Evolutionary conservation across 768 basidiomycete genomes (phyloP).

Genomic region (Phaffia tasmanica): DNA sequence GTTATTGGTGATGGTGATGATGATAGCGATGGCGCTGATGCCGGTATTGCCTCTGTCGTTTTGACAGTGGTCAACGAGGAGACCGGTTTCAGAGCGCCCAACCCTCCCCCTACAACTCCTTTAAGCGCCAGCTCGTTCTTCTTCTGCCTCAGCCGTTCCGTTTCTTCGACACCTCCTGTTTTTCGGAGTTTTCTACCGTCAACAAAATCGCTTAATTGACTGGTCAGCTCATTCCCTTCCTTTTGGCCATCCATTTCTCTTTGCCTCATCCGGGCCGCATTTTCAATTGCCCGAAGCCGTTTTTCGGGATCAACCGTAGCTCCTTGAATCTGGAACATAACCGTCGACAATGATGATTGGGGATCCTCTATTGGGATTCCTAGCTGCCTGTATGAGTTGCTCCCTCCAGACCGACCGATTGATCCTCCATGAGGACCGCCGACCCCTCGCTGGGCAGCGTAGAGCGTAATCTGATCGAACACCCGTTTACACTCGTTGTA

Average conservation of each 20-base stretch:
- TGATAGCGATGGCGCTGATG: no score
- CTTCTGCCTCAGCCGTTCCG: slow-evolving; percentile 72
- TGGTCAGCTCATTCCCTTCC: slow-evolving; percentile 46
- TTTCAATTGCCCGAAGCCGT: slow-evolving; percentile 84
- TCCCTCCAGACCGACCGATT: slow-evolving; percentile 26
- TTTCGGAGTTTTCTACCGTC: slow-evolving; percentile 75
- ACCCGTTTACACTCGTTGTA: slow-evolving; percentile 78
- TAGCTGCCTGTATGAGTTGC: slow-evolving; percentile 44
- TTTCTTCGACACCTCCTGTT: slow-evolving; percentile 88
- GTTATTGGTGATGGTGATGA: no score
- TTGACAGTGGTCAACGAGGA: no score
- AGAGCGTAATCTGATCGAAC: slow-evolving; percentile 82
- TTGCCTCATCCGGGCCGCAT: slow-evolving; percentile 67
- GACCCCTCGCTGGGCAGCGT: slow-evolving; percentile 48
- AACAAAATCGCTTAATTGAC: slow-evolving; percentile 78
- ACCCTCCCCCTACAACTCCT: slow-evolving; percentile 4
- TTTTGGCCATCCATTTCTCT: slow-evolving; percentile 49
- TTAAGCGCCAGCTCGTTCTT: slow-evolving; percentile 69
- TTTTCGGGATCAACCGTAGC: slow-evolving; percentile 68
- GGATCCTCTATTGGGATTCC: slow-evolving; percentile 56
- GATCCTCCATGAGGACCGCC: background rate
- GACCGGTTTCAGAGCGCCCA: background rate
- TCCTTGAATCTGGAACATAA: slow-evolving; percentile 82
- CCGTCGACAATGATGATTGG: slow-evolving; percentile 47
- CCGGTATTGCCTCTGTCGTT: no score